Conservation (phyloP, 2,329 filamentous ascomycete species). For the Zasmidium angulare region DNA sequence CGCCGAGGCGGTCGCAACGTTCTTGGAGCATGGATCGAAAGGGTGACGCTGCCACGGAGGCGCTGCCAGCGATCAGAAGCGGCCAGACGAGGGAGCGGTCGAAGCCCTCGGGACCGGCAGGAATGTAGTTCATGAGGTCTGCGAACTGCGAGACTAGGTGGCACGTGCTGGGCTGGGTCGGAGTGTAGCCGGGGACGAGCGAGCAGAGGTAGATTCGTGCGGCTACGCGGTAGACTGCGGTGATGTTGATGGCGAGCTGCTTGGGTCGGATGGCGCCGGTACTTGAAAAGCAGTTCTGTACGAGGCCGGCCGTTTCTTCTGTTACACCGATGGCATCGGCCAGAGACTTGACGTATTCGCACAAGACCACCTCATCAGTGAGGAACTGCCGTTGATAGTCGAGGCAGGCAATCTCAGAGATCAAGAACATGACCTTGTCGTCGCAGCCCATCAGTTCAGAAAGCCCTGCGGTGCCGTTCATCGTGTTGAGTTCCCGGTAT, state of each 20-base stretch:
- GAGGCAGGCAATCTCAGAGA: conserved; percentile 94
- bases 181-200: conserved; percentile 83
- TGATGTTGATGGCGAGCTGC: conserved; percentile 85
- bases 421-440: conserved; percentile 95
- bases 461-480: conserved; percentile 66
- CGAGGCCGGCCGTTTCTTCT: conserved; percentile 53
- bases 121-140: conserved; percentile 75
- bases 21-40: conserved; percentile 80
- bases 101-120: conserved; percentile 75
- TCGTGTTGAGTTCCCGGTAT: conserved; percentile 91
- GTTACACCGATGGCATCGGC: conserved; percentile 83
- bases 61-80: conserved; percentile 80
- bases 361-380: conserved; percentile 82
- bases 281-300: conserved; percentile 54
- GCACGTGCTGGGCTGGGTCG: conserved; percentile 69
- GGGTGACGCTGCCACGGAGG: conserved; percentile 67
- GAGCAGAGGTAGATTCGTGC: conserved; percentile 97
- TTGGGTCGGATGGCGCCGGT: conserved; percentile 77
- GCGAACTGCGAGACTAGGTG: conserved; percentile 77
- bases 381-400: conserved; percentile 81
- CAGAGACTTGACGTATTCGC: conserved; percentile 84
- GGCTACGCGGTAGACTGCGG: conserved; percentile 83
- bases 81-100: conserved; percentile 94
- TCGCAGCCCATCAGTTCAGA: conserved; percentile 97
- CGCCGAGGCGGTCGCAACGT: conserved; percentile 71